phyloP scores from a whole-genome alignment of 495 filamentous ascomycete species.

The Aspergillus biplanus region DNA sequence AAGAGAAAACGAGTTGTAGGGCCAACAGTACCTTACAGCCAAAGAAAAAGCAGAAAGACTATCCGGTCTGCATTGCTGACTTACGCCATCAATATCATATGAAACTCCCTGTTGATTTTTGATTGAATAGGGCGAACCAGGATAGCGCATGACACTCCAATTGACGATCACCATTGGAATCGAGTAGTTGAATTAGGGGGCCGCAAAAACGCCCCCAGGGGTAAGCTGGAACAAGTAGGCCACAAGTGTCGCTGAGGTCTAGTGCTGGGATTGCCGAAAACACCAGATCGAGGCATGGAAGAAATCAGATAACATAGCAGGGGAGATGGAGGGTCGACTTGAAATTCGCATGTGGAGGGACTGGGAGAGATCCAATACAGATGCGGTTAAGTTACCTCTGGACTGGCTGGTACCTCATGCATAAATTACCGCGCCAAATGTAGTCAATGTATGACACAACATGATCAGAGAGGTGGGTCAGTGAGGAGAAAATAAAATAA shows the following conservation, averaged over 20 bases:
- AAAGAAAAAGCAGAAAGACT: conserved; percentile 12
- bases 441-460: conserved; percentile 1
- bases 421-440: conserved; percentile 20
- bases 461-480: background rate
- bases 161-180: conserved; percentile 26
- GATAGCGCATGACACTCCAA: conserved; percentile 21
- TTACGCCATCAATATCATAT: conserved; percentile 16
- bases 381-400: conserved; percentile 16
- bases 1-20: background rate
- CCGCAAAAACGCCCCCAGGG: background rate
- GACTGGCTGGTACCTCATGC: background rate
- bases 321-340: conserved; percentile 22
- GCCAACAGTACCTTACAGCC: conserved; percentile 16
- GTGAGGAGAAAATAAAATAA: background rate
- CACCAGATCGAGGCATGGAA: conserved; percentile 1
- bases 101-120: conserved; percentile 10
- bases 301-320: conserved; percentile 12
- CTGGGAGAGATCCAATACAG: background rate
- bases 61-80: conserved; percentile 28
- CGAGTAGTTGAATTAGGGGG: conserved; percentile 9
- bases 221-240: background rate
- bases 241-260: conserved; percentile 1
- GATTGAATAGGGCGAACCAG: conserved; percentile 14
- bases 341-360: conserved; percentile 20
- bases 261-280: background rate